Base-by-base conservation (phyloP, 176 grass and related monocot genomes). In the Echinochloa phyllopogon region DNA sequence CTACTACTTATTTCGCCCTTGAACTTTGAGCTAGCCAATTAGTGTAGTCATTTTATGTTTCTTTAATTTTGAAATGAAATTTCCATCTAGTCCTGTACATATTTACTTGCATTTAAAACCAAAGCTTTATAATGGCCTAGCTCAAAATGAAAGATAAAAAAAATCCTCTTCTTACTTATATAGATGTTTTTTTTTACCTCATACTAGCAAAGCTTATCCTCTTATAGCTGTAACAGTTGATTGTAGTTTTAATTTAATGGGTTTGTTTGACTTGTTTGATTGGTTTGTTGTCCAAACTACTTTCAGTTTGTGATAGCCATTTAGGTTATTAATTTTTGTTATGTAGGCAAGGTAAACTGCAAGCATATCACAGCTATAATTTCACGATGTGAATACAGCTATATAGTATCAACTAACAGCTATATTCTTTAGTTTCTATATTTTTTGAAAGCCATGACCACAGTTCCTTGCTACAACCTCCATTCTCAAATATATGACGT, bases 401-500 rank as follows among this genome's bases (percentile, higher is more conserved):
- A 44, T 80, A 74, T 68, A 79, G 44, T 66, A 33, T 38, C 45
- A 68, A 45, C 47, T 7, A 9, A 17, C 8, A 73, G 29, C 65
- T 65, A 45, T 16, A 21, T 81, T 89, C 59, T 69, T 7, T 21
- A 23, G 21, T 49, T 75, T 55, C 42, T 75, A 12, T 74, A 15
- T 69, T n/a, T 53, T 77, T 89, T 82, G 52, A 42, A 76, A 82
- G 42, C 36, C 49, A 81, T 13, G 71, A 4, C 3, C 23, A 52
- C 17, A 85, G 33, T 69, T 81, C 17, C 49, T 74, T 85, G 76
- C 11, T 57, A 42, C n/a, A n/a, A n/a, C n/a, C n/a, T n/a, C n/a
- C n/a, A n/a, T n/a, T n/a, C n/a, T n/a, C n/a, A n/a, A n/a, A n/a
- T n/a, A n/a, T n/a, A n/a, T n/a, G n/a, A n/a, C n/a, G n/a, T n/a